These are phyloP conservation scores for Kodamaea leandrae DNA, from an alignment of 805 yeast genomes.

Conservation along the genomic window DNA sequence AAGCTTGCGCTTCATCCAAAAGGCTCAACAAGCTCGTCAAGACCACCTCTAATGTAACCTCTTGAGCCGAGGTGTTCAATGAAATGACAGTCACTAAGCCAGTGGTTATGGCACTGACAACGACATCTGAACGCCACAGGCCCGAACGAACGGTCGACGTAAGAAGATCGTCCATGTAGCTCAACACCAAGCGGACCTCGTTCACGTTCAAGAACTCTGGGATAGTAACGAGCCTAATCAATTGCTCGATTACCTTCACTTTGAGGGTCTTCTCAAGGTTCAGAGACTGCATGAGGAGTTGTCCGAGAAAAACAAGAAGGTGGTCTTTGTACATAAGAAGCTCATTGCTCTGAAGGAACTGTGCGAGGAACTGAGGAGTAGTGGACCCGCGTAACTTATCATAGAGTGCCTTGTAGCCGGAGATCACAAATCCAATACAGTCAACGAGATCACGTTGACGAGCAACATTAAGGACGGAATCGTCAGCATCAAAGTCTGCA, in stretches of 20 bases:
- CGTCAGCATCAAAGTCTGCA: slow-evolving; percentile 19
- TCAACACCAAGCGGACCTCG: slow-evolving; percentile 63
- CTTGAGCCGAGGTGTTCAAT: slow-evolving; percentile 32
- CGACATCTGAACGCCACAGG: slow-evolving; percentile 34
- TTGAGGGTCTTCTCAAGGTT: slow-evolving; percentile 67
- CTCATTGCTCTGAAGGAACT: slow-evolving; percentile 26
- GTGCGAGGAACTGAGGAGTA: slow-evolving; percentile 14
- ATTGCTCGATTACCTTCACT: slow-evolving; percentile 61
- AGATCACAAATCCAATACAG: slow-evolving; percentile 57
- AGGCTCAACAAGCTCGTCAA: slow-evolving; percentile 30
- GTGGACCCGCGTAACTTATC: slow-evolving; percentile 24
- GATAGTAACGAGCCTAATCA: slow-evolving; percentile 55
- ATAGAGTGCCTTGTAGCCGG: slow-evolving; percentile 35
- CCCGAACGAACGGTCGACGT: slow-evolving; percentile 38
- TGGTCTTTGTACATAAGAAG: slow-evolving; percentile 59
- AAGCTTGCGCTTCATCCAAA: slow-evolving; percentile 41
- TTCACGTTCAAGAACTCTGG: slow-evolving; percentile 46
- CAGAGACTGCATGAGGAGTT: slow-evolving; percentile 65
- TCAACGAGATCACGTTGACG: slow-evolving; percentile 60
- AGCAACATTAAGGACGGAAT: slow-evolving; percentile 43
- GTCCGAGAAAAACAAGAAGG: slow-evolving; percentile 64
- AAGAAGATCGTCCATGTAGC: slow-evolving; percentile 61
- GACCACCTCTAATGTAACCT: slow-evolving; percentile 34
- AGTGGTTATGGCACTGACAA: slow-evolving; percentile 51
- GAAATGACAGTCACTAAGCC: slow-evolving; percentile 52